Conservation (phyloP, 2,329 filamentous ascomycete genomes). For the Pochonia chlamydosporia region DNA sequence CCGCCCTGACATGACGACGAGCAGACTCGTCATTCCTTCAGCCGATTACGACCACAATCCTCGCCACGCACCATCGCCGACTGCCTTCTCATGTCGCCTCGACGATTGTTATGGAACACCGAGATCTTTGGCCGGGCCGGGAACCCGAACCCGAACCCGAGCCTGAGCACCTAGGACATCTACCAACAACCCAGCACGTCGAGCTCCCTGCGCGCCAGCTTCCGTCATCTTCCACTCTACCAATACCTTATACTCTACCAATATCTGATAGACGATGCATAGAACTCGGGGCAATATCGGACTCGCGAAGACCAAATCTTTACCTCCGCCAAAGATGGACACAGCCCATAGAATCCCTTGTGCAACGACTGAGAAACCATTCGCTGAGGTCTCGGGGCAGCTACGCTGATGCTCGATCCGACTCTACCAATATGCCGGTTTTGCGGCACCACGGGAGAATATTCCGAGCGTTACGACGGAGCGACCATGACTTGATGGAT, state of each 20-base stretch:
- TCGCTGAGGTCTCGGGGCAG: neutral
- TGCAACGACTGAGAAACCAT: slow-evolving; percentile 4
- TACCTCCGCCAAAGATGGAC: slow-evolving; percentile 2
- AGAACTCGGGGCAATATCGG: neutral
- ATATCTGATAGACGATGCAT: neutral
- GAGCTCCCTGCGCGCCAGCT: neutral
- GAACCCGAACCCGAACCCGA: neutral
- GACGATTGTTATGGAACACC: neutral
- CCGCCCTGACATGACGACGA: neutral
- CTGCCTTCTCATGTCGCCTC: neutral
- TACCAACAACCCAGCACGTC: neutral
- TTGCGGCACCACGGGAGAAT: neutral
- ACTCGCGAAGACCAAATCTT: neutral
- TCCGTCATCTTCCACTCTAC: neutral
- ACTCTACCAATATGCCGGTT: neutral
- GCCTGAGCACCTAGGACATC: neutral
- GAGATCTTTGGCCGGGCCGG: neutral
- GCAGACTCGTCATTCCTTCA: neutral
- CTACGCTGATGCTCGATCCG: neutral
- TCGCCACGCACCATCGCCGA: neutral
- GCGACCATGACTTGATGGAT: neutral
- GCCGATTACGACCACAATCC: neutral
- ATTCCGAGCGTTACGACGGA: neutral
- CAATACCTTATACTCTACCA: neutral
- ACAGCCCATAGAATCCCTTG: slow-evolving; percentile 7